These are phyloP conservation scores for Cucurbita ficifolia DNA, from an alignment of 306 rosid genomes.

Conservation along the genomic window DNA sequence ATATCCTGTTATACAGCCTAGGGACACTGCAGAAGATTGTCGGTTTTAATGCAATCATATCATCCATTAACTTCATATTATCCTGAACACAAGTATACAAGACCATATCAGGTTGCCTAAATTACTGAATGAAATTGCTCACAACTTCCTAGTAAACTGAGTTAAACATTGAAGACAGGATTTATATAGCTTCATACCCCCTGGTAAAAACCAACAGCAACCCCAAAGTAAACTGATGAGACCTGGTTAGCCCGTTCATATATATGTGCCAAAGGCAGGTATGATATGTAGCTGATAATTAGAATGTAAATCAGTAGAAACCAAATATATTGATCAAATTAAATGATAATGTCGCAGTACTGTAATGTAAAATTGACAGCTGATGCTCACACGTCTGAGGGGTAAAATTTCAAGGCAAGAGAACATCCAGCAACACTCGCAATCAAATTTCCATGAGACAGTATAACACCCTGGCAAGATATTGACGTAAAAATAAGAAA, in stretches of 20 bases:
- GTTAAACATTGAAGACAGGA: not conserved
- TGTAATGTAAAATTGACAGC: not conserved
- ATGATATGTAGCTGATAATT: slow-evolving; percentile 69
- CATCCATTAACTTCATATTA: slow-evolving; percentile 86
- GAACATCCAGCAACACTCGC: slow-evolving; percentile 77
- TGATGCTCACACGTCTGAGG: slow-evolving; percentile 73
- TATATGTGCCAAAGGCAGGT: slow-evolving; percentile 97
- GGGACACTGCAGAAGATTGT: slow-evolving; percentile 95
- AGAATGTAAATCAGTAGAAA: slow-evolving; percentile 17
- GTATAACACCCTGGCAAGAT: slow-evolving; percentile 71
- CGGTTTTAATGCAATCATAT: slow-evolving; percentile 72
- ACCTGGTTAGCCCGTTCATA: slow-evolving; percentile 90
- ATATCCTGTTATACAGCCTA: slow-evolving; percentile 89
- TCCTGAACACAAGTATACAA: slow-evolving; percentile 47
- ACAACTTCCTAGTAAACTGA: not conserved
- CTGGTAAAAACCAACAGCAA: slow-evolving; percentile 94
- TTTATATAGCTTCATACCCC: slow-evolving; percentile 46
- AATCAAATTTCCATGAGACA: slow-evolving; percentile 77
- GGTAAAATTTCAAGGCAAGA: slow-evolving; percentile 29
- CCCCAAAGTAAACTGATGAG: slow-evolving; percentile 44
- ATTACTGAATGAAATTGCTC: slow-evolving; percentile 1
- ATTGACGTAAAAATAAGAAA: slow-evolving; percentile 15
- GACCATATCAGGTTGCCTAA: slow-evolving; percentile 11
- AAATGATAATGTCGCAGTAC: not conserved
- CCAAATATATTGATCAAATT: slow-evolving; percentile 6